A percentile compares a stretch with the other conserved stretches of the same genome.
Evolutionary conservation across 768 basidiomycete genomes (phyloP).

Genomic region (Tricholoma bakamatsutake): DNA sequence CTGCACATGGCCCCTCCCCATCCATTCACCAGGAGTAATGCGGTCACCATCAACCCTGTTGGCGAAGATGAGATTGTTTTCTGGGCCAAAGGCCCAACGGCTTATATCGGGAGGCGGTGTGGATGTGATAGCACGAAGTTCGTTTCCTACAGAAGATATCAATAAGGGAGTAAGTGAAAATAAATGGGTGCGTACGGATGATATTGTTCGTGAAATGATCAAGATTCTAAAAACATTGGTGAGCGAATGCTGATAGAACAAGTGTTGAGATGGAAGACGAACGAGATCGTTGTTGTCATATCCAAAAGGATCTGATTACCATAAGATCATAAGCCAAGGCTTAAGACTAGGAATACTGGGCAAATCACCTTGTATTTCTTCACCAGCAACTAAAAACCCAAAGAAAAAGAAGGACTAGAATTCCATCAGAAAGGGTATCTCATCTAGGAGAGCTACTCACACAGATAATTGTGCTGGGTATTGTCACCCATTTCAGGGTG

Average conservation of each 20-base stretch:
- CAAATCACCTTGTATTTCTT: slow-evolving; percentile 66
- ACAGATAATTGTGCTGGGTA: slow-evolving; percentile 51
- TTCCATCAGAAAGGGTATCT: not conserved
- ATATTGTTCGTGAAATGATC: slow-evolving; percentile 69
- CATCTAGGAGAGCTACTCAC: slow-evolving; percentile 26
- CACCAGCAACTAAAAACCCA: slow-evolving; percentile 67
- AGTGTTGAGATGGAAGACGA: slow-evolving; percentile 13
- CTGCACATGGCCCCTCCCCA: slow-evolving; percentile 37
- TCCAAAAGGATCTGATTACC: slow-evolving; percentile 39
- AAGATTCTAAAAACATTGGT: slow-evolving; percentile 37
- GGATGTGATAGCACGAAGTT: slow-evolving; percentile 58
- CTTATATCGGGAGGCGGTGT: slow-evolving; percentile 52
- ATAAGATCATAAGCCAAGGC: not conserved
- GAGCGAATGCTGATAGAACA: not conserved
- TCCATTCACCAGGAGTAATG: slow-evolving; percentile 51
- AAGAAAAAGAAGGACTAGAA: slow-evolving; percentile 62
- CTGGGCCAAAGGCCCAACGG: slow-evolving; percentile 54
- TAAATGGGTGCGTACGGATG: slow-evolving; percentile 36
- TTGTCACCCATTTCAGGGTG: slow-evolving; percentile 53
- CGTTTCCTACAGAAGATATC: slow-evolving; percentile 36
- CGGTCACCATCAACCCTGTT: slow-evolving; percentile 31
- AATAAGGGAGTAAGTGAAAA: not conserved
- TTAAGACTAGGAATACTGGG: slow-evolving; percentile 4
- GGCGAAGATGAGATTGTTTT: slow-evolving; percentile 54
- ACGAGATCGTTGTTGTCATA: slow-evolving; percentile 74